phyloP scores from a whole-genome alignment of 2,329 filamentous ascomycete genomes.

The Xylariaceae sp. region DNA sequence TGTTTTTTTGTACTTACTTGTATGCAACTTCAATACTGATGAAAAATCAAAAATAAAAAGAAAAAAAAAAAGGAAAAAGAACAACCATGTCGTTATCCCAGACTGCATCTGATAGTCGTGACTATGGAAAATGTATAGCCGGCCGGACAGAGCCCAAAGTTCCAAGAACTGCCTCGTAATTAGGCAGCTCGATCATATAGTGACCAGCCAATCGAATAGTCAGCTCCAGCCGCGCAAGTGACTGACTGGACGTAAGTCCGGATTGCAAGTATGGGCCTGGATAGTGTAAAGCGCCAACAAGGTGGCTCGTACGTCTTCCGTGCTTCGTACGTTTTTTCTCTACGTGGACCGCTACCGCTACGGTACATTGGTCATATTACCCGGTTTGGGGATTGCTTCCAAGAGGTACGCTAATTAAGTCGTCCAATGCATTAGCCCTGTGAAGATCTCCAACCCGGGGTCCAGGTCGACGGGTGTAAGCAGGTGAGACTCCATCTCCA shows the following conservation, averaged over 20 bases:
- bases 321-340: neutral
- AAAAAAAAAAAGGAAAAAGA: neutral
- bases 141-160: neutral
- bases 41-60: neutral
- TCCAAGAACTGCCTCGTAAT: neutral
- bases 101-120: neutral
- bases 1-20: neutral
- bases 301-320: neutral
- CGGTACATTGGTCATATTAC: too few species aligned
- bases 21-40: neutral
- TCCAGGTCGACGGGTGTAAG: neutral
- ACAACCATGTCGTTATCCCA: neutral
- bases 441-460: neutral
- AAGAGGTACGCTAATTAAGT: neutral
- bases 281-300: neutral
- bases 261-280: neutral
- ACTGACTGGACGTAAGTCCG: neutral
- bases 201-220: neutral
- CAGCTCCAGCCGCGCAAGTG: neutral
- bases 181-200: neutral
- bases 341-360: too few species aligned
- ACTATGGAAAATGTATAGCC: neutral
- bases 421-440: neutral
- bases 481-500: neutral
- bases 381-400: too few species aligned